phyloP scores from a whole-genome alignment of 768 basidiomycete species.

The Psilocybe azurescens region DNA sequence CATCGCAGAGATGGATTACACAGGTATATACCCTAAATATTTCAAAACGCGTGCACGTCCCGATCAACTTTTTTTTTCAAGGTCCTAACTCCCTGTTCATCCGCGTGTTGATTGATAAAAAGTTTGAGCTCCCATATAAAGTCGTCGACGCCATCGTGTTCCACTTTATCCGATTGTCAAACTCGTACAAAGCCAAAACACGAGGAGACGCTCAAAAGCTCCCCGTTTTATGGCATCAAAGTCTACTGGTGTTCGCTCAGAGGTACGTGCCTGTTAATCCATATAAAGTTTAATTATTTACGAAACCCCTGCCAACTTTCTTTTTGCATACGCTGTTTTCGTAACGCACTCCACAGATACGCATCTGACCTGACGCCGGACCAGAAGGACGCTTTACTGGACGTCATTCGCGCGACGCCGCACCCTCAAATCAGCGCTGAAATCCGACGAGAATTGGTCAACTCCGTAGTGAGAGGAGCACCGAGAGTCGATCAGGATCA shows the following conservation, averaged over 20 bases:
- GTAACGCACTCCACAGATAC: conserved; percentile 61
- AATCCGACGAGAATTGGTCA: conserved; percentile 88
- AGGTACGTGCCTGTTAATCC: conserved; percentile 52
- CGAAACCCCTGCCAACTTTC: not conserved
- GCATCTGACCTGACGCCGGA: conserved; percentile 93
- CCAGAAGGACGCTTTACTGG: conserved; percentile 96
- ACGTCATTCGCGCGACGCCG: conserved; percentile 84
- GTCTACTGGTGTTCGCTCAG: conserved; percentile 91
- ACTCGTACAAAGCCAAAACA: conserved; percentile 78
- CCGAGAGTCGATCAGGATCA: conserved; percentile 67
- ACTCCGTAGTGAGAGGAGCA: conserved; percentile 86
- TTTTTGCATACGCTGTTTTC: not conserved
- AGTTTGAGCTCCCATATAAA: conserved; percentile 97
- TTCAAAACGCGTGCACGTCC: not conserved
- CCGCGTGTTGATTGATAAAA: conserved; percentile 95
- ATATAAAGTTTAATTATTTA: not conserved
- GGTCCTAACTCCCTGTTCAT: conserved; percentile 97
- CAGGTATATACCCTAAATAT: conserved; percentile 51
- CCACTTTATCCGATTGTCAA: conserved; percentile 97
- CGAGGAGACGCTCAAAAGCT: conserved; percentile 78
- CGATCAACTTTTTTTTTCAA: conserved; percentile 21
- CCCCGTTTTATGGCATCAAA: conserved; percentile 99
- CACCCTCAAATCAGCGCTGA: conserved; percentile 91
- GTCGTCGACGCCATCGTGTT: conserved; percentile 97
- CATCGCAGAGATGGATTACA: conserved; percentile 95